Conservation (phyloP, 179 eudicot species). For the Beta lomatogona region DNA sequence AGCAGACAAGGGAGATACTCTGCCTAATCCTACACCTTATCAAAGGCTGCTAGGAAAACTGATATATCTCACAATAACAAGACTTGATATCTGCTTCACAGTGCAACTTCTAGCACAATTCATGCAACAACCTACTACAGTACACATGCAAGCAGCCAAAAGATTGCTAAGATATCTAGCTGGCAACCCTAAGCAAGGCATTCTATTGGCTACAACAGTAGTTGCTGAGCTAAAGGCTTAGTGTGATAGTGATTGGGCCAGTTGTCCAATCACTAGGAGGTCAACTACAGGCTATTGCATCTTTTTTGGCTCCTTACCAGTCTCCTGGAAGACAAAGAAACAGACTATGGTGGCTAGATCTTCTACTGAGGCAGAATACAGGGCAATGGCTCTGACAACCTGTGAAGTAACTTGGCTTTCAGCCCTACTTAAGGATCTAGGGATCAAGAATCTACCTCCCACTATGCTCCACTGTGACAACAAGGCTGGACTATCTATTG, state of each 20-base stretch:
- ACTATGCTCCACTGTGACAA: no score
- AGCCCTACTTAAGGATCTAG: no score
- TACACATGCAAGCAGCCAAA: background rate
- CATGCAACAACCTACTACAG: background rate
- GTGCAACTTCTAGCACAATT: background rate
- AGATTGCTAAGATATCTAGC: background rate
- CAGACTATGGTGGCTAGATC: no score
- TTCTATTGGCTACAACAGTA: background rate
- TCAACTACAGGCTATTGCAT: background rate
- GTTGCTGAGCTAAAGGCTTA: background rate
- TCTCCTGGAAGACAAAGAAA: no score
- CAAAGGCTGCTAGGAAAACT: background rate
- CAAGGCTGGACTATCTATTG: background rate
- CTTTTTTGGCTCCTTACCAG: background rate
- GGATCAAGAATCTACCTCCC: no score
- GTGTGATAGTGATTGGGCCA: background rate
- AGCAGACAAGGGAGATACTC: background rate
- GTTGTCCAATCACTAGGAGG: background rate
- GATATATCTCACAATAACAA: background rate
- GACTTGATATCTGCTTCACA: background rate
- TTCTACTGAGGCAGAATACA: no score
- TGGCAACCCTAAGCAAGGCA: background rate
- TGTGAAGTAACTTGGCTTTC: no score
- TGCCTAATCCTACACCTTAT: background rate
- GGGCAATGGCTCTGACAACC: no score